A percentile compares a stretch with the other conserved stretches of the same genome.
phyloP scores from a whole-genome alignment of 2,329 filamentous ascomycete genomes.

The Fusarium robinianum region DNA sequence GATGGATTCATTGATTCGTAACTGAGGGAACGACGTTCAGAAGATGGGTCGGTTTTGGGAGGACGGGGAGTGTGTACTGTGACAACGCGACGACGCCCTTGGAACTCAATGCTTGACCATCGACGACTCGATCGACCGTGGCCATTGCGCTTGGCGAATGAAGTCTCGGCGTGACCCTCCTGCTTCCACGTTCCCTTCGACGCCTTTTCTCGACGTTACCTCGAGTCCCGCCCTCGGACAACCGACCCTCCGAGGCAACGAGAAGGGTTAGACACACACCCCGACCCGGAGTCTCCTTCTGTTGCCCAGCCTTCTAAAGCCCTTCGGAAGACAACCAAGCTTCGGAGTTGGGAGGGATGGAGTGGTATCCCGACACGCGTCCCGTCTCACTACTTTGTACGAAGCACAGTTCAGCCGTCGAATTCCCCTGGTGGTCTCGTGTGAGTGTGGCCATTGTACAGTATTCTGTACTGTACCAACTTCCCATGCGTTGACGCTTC shows the following conservation, averaged over 20 bases:
- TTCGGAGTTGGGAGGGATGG: no score
- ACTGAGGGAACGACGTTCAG: neutral
- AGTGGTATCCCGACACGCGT: no score
- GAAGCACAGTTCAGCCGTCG: no score
- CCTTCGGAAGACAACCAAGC: slow-evolving; percentile 2
- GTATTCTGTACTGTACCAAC: neutral
- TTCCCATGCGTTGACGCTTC: slow-evolving; percentile 3
- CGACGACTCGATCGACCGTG: neutral
- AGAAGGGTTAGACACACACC: no score
- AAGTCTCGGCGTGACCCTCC: slow-evolving; percentile 20
- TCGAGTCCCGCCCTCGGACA: slow-evolving; percentile 9
- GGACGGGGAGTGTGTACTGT: no score
- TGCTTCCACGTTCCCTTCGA: slow-evolving; percentile 17
- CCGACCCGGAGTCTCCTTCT: no score
- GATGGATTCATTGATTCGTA: slow-evolving; percentile 12
- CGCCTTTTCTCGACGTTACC: slow-evolving; percentile 16
- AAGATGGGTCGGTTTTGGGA: no score
- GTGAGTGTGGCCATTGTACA: no score
- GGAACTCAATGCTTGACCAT: slow-evolving; percentile 14
- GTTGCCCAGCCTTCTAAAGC: no score
- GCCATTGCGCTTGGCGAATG: slow-evolving; percentile 24
- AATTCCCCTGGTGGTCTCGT: no score
- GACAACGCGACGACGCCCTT: slow-evolving; percentile 5
- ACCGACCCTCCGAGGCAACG: slow-evolving; percentile 9
- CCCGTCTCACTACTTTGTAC: no score